Percentiles rank a stretch among this genome's conserved stretches.
phyloP scores from a whole-genome alignment of 352 stramenopile genomes.

The Globisporangium nunn region DNA sequence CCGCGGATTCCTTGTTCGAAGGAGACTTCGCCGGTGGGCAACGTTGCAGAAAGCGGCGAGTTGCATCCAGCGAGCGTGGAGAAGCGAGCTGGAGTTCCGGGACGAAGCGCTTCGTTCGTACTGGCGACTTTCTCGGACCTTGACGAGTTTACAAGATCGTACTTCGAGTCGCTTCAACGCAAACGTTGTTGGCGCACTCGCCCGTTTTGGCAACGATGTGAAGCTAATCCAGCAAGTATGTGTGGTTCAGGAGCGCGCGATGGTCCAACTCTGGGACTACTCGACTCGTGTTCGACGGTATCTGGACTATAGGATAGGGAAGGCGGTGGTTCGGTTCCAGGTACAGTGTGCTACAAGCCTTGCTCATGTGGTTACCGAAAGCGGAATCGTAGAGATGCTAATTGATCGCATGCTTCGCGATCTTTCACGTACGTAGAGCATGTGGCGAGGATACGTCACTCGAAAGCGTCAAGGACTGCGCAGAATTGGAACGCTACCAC shows the following conservation, averaged over 20 bases:
- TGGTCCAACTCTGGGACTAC: constrained; percentile 20
- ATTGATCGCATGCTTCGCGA: neutral
- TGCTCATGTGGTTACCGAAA: neutral
- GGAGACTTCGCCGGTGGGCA: constrained; percentile 8
- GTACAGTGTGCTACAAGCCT: neutral
- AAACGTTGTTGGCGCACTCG: constrained; percentile 5
- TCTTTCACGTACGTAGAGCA: constrained; percentile 3
- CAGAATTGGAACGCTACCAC: neutral
- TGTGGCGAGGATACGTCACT: constrained; percentile 8
- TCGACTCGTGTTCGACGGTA: constrained; percentile 10
- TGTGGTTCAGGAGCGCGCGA: constrained; percentile 35
- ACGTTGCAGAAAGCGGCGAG: neutral
- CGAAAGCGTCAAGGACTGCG: neutral
- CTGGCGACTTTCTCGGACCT: neutral
- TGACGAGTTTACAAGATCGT: neutral
- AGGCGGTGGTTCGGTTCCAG: constrained; percentile 19
- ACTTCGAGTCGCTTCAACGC: constrained; percentile 1
- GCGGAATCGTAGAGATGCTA: neutral
- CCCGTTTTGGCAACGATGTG: constrained; percentile 21
- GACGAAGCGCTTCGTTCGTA: neutral
- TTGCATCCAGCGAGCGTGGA: constrained; percentile 24
- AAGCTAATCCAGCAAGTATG: constrained; percentile 39
- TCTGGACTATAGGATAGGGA: constrained; percentile 4
- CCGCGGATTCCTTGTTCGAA: constrained; percentile 19
- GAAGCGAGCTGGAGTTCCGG: constrained; percentile 3